Percentiles rank a stretch among this genome's conserved stretches.
Evolutionary conservation across 768 basidiomycete genomes (phyloP).

Genomic region (Lentinula sp.): DNA sequence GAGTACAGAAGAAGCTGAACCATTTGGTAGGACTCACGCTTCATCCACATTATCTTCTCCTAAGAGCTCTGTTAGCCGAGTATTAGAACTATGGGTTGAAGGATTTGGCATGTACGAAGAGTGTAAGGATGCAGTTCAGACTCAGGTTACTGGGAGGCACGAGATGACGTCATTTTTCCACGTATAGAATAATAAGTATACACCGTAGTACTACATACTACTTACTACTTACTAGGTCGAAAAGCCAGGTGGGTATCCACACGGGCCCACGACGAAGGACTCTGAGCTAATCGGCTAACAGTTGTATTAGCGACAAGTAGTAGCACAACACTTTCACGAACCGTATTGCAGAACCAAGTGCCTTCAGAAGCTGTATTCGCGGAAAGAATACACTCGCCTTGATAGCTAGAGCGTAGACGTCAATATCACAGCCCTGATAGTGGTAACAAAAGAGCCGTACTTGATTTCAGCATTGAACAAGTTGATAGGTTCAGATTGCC

Average conservation of each 20-base stretch:
- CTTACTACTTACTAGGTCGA: background rate
- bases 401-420: background rate
- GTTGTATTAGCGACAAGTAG: background rate
- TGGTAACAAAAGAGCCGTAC: background rate
- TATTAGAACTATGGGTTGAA: background rate
- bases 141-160: no score
- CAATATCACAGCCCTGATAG: background rate
- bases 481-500: background rate
- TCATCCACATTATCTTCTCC: constrained; percentile 63
- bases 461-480: background rate
- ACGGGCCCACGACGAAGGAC: background rate
- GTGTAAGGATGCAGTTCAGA: no score
- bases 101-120: background rate
- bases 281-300: background rate
- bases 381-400: background rate
- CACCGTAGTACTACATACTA: no score
- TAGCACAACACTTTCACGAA: background rate
- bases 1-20: background rate
- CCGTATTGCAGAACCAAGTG: background rate
- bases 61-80: constrained; percentile 23
- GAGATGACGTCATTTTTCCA: no score
- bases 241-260: background rate
- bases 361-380: background rate
- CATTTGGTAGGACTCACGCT: constrained; percentile 38
- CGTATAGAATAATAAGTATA: no score